Evolutionary conservation across 2,329 filamentous ascomycete species (phyloP), one percentile per base, ranked within the genome.

Genomic region (Colletotrichum neosansevieriae): DNA sequence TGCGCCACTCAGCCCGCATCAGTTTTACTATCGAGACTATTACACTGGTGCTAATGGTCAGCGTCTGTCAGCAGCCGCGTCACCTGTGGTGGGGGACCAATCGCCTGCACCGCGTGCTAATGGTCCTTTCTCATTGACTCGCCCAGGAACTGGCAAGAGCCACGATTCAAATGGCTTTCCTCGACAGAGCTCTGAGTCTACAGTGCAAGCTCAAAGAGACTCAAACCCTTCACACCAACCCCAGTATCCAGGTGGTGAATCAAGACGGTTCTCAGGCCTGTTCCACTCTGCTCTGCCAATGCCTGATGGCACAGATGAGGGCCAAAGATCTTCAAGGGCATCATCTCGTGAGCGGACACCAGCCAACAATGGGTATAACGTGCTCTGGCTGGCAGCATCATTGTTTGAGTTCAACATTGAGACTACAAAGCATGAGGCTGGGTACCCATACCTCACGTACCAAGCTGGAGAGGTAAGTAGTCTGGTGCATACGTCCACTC

Each of bases 391-490:
- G 17, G 96, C 94, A 13, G 96, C 95, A 19, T 97, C 93, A 74
- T 86, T 98, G 36, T 98, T 97, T 76, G 94, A 98, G 78, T 99
- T 98, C 82, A 97, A 97, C 75, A 98, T 98, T 76, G 93, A 95
- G 76, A 93, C 92, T 24, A 92, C 94, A 29, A 93, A 97, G 74
- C 90, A 93, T 66, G 96, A 98, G 81, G 95, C 92, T 69, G 96
- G 96, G 24, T 98, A 97, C 79, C 94, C 95, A 19, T 99, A 99
- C 78, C 84, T 99, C 70, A 96, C 94, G 50, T 99, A 99, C 80
- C 93, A 95, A 73, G 93, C 94, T 60, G 96, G 96, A 72, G 96
- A 99, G 84, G 90, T 92, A 77, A 75, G 86, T 81, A 24, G 17
- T 17, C 29, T 9, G 7, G 6, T 7, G 51, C 29, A 21, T 32